Conservation (phyloP, 345 rosid genomes). For the Luvunga scandens region DNA sequence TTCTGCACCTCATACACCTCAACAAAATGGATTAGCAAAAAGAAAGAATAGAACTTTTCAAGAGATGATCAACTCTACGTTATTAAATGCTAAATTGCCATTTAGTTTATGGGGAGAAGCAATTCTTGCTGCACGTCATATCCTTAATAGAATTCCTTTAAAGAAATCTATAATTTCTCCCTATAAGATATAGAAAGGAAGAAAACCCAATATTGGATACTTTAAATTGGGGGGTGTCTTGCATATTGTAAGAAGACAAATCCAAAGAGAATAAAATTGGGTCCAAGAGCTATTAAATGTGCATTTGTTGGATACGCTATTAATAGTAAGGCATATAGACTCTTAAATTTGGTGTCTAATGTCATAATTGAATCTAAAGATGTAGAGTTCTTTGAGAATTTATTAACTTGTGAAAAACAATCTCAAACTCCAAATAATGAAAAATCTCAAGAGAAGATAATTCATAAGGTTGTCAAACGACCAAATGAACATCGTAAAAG, state of each 20-base stretch:
- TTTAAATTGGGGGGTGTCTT: not conserved
- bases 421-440: not conserved
- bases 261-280: not conserved
- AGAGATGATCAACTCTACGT: not conserved
- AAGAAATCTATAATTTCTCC: not conserved
- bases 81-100: not conserved
- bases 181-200: not conserved
- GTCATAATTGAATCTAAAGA: conserved; percentile 7
- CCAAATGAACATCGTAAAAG: not conserved
- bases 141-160: not conserved
- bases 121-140: not conserved
- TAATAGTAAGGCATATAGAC: not conserved
- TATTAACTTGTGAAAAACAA: not conserved
- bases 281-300: not conserved
- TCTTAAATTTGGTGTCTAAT: conserved; percentile 8
- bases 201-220: not conserved
- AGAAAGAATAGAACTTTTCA: not conserved
- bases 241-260: not conserved
- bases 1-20: not conserved
- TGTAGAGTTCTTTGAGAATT: conserved; percentile 11
- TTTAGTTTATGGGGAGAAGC: not conserved
- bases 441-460: not conserved
- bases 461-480: not conserved
- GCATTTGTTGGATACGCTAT: not conserved
- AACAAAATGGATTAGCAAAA: not conserved